Evolutionary conservation across 2,329 filamentous ascomycete species (phyloP).

Genomic region (Penicillium sp.): DNA sequence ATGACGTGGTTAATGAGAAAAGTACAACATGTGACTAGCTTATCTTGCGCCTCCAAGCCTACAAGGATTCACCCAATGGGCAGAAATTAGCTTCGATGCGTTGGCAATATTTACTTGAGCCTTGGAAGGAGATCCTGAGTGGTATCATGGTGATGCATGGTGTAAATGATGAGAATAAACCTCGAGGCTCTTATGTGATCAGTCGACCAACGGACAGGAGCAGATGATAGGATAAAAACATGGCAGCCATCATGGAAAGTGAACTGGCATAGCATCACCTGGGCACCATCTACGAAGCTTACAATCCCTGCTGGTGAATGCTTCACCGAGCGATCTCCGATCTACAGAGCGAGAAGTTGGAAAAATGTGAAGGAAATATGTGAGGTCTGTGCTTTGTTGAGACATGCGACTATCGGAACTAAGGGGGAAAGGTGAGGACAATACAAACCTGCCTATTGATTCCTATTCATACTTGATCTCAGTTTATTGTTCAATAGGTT

Average conservation of each 20-base stretch:
- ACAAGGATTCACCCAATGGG: neutral
- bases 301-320: neutral
- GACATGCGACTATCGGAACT: slow-evolving; percentile 10
- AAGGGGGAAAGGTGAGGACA: slow-evolving; percentile 4
- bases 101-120: neutral
- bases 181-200: neutral
- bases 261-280: neutral
- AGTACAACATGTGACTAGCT: neutral
- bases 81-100: neutral
- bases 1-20: neutral
- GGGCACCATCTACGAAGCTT: neutral
- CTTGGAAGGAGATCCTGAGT: neutral
- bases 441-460: neutral
- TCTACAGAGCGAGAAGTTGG: neutral
- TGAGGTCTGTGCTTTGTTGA: slow-evolving; percentile 12
- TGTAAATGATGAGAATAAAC: neutral
- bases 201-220: neutral
- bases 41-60: neutral
- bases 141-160: neutral
- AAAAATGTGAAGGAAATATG: slow-evolving; percentile 4
- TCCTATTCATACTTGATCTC: neutral
- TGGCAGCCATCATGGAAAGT: neutral
- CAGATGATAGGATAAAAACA: neutral
- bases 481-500: neutral
- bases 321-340: neutral